These are phyloP conservation scores for Fusarium floridanum DNA, from an alignment of 2,329 filamentous ascomycete genomes.

Conservation along the genomic window DNA sequence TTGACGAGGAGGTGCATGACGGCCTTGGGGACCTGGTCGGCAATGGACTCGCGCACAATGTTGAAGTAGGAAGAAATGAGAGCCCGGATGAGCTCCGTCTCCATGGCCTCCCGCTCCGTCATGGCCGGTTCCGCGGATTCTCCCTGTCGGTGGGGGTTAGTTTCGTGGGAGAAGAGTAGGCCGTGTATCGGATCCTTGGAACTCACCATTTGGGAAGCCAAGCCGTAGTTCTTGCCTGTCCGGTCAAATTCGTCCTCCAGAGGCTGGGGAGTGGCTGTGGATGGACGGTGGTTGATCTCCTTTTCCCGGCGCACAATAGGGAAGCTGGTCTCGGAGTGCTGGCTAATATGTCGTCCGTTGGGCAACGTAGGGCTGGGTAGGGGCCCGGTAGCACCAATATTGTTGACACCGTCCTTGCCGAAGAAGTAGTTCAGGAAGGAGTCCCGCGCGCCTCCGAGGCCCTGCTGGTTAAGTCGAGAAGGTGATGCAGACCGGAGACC, in stretches of 20 bases:
- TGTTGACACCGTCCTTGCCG: conserved; percentile 83
- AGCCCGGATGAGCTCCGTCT: conserved; percentile 96
- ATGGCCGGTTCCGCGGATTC: conserved; percentile 83
- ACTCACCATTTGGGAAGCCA: conserved; percentile 72
- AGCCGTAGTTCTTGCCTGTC: conserved; percentile 54
- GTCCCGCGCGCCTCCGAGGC: conserved; percentile 77
- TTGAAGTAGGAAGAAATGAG: conserved; percentile 99
- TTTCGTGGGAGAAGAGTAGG: conserved; percentile 23
- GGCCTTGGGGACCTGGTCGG: conserved; percentile 97
- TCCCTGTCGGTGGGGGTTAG: conserved; percentile 56
- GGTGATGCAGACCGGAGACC: conserved; percentile 59
- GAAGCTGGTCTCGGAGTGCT: conserved; percentile 83
- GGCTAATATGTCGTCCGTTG: conserved; percentile 76
- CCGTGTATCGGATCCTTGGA: conserved; percentile 16
- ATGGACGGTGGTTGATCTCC: conserved; percentile 65
- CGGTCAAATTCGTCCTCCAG: conserved; percentile 60
- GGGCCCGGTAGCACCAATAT: conserved; percentile 48
- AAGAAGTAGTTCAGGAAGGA: conserved; percentile 99
- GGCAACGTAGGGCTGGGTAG: conserved; percentile 50
- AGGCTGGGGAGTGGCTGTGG: conserved; percentile 51
- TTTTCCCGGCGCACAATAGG: conserved; percentile 83
- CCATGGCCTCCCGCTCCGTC: conserved; percentile 95
- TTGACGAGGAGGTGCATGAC: conserved; percentile 99
- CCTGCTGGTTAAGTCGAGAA: conserved; percentile 70
- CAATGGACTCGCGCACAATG: conserved; percentile 98